A percentile compares a stretch with the other conserved stretches of the same genome.
These are phyloP conservation scores for Dispira parvispora DNA, from an alignment of 192 early-diverging fungal species.

Conservation along the genomic window DNA sequence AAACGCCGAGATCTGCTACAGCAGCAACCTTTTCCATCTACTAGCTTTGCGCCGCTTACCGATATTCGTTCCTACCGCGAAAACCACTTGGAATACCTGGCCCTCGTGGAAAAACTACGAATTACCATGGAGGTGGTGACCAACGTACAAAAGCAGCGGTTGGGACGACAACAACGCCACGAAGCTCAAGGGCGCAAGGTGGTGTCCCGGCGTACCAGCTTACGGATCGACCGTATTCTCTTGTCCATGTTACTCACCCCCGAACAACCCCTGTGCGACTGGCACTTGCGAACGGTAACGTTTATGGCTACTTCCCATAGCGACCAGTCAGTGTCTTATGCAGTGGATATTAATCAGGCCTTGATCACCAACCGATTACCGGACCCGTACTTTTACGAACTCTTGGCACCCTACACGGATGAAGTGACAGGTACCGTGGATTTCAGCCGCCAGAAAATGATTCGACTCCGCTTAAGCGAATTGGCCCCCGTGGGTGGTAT, in stretches of 20 bases:
- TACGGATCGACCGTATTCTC: slow-evolving; percentile 45
- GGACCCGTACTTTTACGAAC: slow-evolving; percentile 36
- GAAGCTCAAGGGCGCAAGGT: background rate
- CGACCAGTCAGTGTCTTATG: slow-evolving; percentile 56
- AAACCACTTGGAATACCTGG: slow-evolving; percentile 3
- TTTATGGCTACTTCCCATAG: slow-evolving; percentile 66
- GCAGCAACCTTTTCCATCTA: slow-evolving; percentile 9
- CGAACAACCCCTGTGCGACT: slow-evolving; percentile 48
- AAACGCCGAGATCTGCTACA: slow-evolving; percentile 16
- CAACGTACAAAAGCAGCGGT: slow-evolving; percentile 24
- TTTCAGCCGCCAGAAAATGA: slow-evolving; percentile 72
- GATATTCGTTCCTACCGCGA: background rate
- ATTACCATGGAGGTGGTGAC: slow-evolving; percentile 54
- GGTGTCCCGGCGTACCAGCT: slow-evolving; percentile 34
- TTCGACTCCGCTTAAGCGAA: slow-evolving; percentile 61
- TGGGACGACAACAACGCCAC: background rate
- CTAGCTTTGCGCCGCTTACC: background rate
- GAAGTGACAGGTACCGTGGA: slow-evolving; percentile 39
- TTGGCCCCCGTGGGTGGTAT: slow-evolving; percentile 85
- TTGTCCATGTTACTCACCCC: slow-evolving; percentile 62
- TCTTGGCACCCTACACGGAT: slow-evolving; percentile 35
- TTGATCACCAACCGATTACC: slow-evolving; percentile 46
- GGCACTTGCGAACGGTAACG: slow-evolving; percentile 40
- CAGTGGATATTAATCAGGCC: slow-evolving; percentile 57
- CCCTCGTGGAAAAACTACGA: slow-evolving; percentile 40